Base-by-base conservation (phyloP, 179 eudicot species). In the Actinidia arguta region DNA sequence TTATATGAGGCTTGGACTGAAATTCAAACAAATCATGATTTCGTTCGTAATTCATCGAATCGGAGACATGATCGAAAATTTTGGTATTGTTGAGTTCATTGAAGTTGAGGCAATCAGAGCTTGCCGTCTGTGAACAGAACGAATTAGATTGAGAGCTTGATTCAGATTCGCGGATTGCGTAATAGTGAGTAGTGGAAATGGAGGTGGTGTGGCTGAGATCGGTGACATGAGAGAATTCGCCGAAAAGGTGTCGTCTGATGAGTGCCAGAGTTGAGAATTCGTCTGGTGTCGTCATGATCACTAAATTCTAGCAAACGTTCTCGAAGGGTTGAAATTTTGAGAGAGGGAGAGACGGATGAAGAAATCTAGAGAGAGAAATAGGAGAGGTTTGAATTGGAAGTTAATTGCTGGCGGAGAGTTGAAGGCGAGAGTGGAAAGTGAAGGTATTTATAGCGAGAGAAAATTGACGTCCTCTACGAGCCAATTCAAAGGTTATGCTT, bases 191-290 rank as follows among this genome's bases (percentile, higher is more conserved):
- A 3, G 20, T 56, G 6, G 42, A 78, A 1, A 44, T 20, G 3
- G 46, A 22, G 10, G 18, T 25, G 58, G 56, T 24, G 25, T 61
- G 42, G 18, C 11, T 8, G 1, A 54, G 20, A 17, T 69, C 51
- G 0, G 75, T 18, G 54, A 69, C 6, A 10, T 78, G 51, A 51
- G 72, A 36, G 55, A 72, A 71, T 61, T 83, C 85, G 46, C 70
- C 85, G 27, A 83, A 25, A 12, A 83, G 62, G 51, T 83, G 85
- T 46, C 61, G 82, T 36, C 66, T 74, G 61, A 83, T 83, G 67
- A 83, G 67, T 39, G 79, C 80, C 1, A 83, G 75, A 24, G 83
- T 61, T 17, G 86, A 54, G 18, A 79, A 55, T 74, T 83, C 86
- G 16, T 83, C 80, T 6, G 48, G 42, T 17, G 78, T 42, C 27